Evolutionary conservation across 2,329 filamentous ascomycete species (phyloP).

Genomic region (Clathrospora elynae): DNA sequence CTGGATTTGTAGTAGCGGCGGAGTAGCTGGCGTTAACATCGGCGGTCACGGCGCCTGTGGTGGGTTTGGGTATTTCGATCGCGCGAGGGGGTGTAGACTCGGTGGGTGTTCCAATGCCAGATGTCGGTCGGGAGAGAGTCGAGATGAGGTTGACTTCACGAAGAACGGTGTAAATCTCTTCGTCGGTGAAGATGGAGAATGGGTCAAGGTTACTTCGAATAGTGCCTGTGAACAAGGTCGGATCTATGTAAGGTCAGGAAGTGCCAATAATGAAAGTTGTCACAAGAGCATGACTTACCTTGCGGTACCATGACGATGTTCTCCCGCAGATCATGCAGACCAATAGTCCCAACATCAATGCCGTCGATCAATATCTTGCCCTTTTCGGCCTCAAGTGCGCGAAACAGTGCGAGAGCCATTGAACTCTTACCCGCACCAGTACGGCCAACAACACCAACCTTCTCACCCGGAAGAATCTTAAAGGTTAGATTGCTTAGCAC

Average conservation of each 20-base stretch:
- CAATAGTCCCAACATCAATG: slow-evolving; percentile 87
- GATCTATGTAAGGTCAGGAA: slow-evolving; percentile 60
- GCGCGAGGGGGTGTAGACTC: slow-evolving; percentile 31
- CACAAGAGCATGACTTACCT: slow-evolving; percentile 35
- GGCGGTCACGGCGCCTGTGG: slow-evolving; percentile 29
- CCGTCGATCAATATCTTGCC: slow-evolving; percentile 90
- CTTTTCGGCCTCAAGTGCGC: slow-evolving; percentile 85
- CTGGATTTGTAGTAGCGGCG: slow-evolving; percentile 41
- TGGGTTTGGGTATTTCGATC: slow-evolving; percentile 43
- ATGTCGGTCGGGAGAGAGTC: slow-evolving; percentile 48
- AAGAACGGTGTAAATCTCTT: slow-evolving; percentile 85
- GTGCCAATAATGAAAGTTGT: not conserved
- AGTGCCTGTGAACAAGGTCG: slow-evolving; percentile 90
- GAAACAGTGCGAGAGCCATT: slow-evolving; percentile 88
- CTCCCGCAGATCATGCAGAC: slow-evolving; percentile 89
- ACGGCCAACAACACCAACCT: slow-evolving; percentile 93
- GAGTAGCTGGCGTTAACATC: slow-evolving; percentile 36
- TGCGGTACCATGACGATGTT: slow-evolving; percentile 97
- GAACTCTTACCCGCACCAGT: slow-evolving; percentile 98
- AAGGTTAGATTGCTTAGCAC: slow-evolving; percentile 85
- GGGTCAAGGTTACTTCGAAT: slow-evolving; percentile 92
- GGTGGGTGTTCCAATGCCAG: slow-evolving; percentile 30
- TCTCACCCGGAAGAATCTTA: slow-evolving; percentile 83
- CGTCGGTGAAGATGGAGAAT: slow-evolving; percentile 85
- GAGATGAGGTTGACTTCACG: slow-evolving; percentile 85